These are phyloP conservation scores for Epichloe festucae DNA, from an alignment of 2,329 filamentous ascomycete genomes.

Conservation along the genomic window DNA sequence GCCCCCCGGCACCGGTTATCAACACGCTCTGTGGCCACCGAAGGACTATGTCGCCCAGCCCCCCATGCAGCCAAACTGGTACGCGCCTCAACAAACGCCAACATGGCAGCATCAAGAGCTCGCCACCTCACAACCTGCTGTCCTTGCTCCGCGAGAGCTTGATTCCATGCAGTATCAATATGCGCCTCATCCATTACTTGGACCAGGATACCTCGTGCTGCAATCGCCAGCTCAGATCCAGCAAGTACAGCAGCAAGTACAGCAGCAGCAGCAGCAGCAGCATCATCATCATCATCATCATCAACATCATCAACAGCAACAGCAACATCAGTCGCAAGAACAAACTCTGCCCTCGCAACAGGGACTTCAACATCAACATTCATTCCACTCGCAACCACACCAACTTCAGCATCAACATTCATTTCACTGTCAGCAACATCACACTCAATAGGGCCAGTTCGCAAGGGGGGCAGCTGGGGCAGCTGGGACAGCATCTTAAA, in stretches of 20 bases:
- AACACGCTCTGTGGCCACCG: background rate
- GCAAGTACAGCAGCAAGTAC: background rate
- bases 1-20: slow-evolving; percentile 4
- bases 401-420: slow-evolving; percentile 1
- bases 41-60: background rate
- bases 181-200: slow-evolving; percentile 5
- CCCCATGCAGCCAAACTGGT: background rate
- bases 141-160: slow-evolving; percentile 2
- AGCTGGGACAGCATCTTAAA: background rate
- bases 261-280: background rate
- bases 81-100: background rate
- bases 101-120: slow-evolving; percentile 3
- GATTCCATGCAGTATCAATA: slow-evolving; percentile 5
- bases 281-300: background rate
- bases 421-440: slow-evolving; percentile 3
- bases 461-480: background rate
- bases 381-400: background rate
- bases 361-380: background rate
- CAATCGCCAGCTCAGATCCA: slow-evolving; percentile 3
- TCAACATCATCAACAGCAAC: background rate
- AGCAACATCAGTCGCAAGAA: background rate
- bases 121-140: background rate
- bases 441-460: slow-evolving; percentile 2
- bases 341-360: background rate
- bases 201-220: slow-evolving; percentile 7